A percentile compares a stretch with the other conserved stretches of the same genome.
These are phyloP conservation scores for Syzygium malaccense DNA, from an alignment of 441 rosid genomes.

Conservation along the genomic window DNA sequence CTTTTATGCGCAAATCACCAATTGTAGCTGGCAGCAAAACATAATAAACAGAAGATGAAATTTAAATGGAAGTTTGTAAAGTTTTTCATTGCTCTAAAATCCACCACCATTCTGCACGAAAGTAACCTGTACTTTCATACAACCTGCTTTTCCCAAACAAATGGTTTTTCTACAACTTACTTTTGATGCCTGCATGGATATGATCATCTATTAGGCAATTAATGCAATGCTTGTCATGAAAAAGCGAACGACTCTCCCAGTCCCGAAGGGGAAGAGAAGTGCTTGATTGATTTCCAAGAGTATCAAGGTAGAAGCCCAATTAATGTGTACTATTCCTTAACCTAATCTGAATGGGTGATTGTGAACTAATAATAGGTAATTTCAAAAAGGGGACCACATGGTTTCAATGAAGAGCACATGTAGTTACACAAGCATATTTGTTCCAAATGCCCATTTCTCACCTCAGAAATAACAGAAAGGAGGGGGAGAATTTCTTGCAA, in stretches of 20 bases:
- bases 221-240: background rate
- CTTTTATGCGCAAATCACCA: background rate
- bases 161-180: background rate
- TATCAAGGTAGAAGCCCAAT: background rate
- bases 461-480: conserved; percentile 81
- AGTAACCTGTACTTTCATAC: background rate
- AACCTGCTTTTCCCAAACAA: background rate
- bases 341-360: background rate
- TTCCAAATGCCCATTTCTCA: conserved; percentile 10
- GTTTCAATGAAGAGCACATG: background rate
- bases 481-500: conserved; percentile 57
- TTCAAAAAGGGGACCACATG: background rate
- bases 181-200: background rate
- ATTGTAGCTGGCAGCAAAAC: background rate
- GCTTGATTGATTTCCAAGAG: background rate
- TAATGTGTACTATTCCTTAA: background rate
- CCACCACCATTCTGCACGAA: background rate
- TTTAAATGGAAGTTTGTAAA: background rate
- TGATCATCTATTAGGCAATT: background rate
- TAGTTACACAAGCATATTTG: background rate
- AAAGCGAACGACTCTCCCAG: background rate
- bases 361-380: background rate
- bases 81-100: background rate
- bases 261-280: background rate
- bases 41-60: background rate